Evolutionary conservation across 805 yeast genomes (phyloP).

Genomic region (Clavispora asparagi): DNA sequence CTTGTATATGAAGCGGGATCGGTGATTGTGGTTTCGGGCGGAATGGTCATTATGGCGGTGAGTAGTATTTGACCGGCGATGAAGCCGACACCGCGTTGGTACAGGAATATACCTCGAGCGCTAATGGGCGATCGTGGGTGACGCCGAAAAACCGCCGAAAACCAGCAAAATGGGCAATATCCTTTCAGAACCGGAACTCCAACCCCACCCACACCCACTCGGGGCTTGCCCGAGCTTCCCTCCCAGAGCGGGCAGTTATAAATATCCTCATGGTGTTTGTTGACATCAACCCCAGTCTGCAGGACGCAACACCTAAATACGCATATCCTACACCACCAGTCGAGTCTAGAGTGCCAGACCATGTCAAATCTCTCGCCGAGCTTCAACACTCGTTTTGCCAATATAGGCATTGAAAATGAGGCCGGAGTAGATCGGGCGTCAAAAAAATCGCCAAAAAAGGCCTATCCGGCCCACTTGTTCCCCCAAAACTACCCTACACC

Average conservation of each 20-base stretch:
- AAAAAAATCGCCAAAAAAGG: conserved; percentile 7
- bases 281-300: background rate
- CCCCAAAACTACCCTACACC: conserved; percentile 7
- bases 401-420: conserved; percentile 18
- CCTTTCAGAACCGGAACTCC: too few relatives aligned
- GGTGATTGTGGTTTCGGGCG: background rate
- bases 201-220: too few relatives aligned
- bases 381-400: conserved; percentile 28
- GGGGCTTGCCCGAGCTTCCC: too few relatives aligned
- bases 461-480: conserved; percentile 5
- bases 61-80: background rate
- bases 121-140: too few relatives aligned
- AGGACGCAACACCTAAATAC: background rate
- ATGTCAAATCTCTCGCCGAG: conserved; percentile 15
- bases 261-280: background rate
- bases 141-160: too few relatives aligned
- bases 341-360: background rate
- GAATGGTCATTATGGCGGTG: background rate
- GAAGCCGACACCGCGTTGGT: background rate
- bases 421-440: background rate
- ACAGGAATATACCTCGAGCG: background rate
- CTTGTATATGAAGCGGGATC: conserved; percentile 15
- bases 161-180: too few relatives aligned
- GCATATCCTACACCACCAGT: background rate
- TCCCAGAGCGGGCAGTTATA: too few relatives aligned